Evolutionary conservation across 164 flowering plant species (phyloP), one percentile per base, ranked within the genome.

Genomic region (Vitis rupestris): DNA sequence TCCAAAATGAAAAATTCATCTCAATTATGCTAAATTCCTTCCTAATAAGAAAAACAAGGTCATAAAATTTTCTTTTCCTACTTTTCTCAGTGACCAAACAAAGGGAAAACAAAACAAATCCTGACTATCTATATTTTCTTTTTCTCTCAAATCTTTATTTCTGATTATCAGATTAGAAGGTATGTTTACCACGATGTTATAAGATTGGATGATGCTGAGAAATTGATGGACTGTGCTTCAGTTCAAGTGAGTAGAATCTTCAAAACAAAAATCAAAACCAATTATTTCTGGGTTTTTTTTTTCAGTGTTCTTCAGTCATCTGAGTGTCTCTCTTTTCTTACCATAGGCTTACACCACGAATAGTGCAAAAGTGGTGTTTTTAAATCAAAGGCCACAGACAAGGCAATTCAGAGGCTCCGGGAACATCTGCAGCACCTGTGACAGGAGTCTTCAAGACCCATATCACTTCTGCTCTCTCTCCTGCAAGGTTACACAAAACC

Each of bases 111-210:
- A 23, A 23, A 23, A 23, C 27, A 23, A 23, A 23, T 23, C 2
- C 27, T 23, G 27, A 23, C 27, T 23, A 23, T 23, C 27, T 23
- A 23, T 10, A n/a, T 50, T 50, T 57, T 61, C 2, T 51, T 67
- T 70, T 49, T 16, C 49, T 52, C 10, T 4, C 13, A 27, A 44
- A 63, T 8, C 12, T 50, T 50, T 59, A 14, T 7, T 71, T 53
- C 10, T 12, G 5, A 50, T 48, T 64, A 73, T 54, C 85, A 92
- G 90, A 83, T 94, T 53, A 82, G 98, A 44, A 87, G 99, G 62
- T 92, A 94, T 74, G 90, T 94, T 37, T 94, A 95, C 57, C 90
- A 88, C 55, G 94, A 95, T 67, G 98, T 95, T 56, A 60, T 95
- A n/a, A 79, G 93, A 63, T 19, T 91, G 67, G 90, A 76, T 50